Evolutionary conservation across 1,284 basidiomycete genomes (phyloP), one percentile per base, ranked within the genome.

Genomic region (Sanghuangporus baumii): DNA sequence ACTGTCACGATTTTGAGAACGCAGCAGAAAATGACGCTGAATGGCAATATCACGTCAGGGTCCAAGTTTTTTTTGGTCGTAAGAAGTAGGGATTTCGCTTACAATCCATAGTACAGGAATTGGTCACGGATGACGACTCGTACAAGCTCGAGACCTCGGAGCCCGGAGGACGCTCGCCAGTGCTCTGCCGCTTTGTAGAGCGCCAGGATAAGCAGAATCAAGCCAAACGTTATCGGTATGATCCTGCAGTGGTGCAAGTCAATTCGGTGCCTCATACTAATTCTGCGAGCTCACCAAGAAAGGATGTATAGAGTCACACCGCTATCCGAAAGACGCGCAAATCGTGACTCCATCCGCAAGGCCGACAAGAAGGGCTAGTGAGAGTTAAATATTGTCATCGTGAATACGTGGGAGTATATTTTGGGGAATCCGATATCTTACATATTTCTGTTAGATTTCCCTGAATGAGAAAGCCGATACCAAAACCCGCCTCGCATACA

Each of bases 91-190:
- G 41, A 43, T 2, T 43, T n/a, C n/a, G 38, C 26, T 43, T 18
- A 60, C 59, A 60, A 26, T 31, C 18, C 48, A 40, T 36, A 60
- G 23, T 60, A 60, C 31, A 54, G 8, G 26, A 38, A 34, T 37
- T 60, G 47, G 31, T 60, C 59, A 40, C 41, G 47, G 14, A 52
- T 11, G 12, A 60, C 31, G 16, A 60, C 59, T 38, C 36, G 37
- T 11, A 54, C 36, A 41, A 60, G 59, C 20, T 36, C n/a, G 14
- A 41, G 8, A 50, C 59, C 59, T 36, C 16, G 6, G 37, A 60
- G 20, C 2, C 59, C 59, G n/a, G 41, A 34, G 11, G 41, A 43
- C 50, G 23, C 16, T 23, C 50, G 1, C 50, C 50, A 51, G 26
- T 51, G 8, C 26, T 51, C 50, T 20, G 26, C 50, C 12, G 50